Evolutionary conservation across 2,329 filamentous ascomycete genomes (phyloP), one percentile per base, ranked within the genome.

Genomic region (Microdochium bolleyi): DNA sequence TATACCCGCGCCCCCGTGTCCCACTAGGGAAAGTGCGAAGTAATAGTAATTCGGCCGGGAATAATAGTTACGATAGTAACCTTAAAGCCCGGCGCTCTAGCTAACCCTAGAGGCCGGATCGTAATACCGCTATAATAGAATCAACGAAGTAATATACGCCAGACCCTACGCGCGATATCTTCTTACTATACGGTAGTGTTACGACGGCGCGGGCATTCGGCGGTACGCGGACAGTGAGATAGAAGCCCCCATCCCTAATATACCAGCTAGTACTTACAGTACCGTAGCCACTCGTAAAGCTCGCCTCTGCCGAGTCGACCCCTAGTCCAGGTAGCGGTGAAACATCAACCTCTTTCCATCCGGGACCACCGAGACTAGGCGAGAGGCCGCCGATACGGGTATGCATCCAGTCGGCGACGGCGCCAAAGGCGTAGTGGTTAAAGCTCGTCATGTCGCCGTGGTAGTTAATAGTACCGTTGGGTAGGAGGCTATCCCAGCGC

Each of bases 371-470:
- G 1, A 53, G 49, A 10, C 30, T 34, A 8, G 57, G 56, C 3
- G 54, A 57, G 8, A 68, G 56, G 3, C 64, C 65, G 7, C 62
- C 65, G 16, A 68, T 57, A 7, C 58, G 62, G 49, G 58, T 55
- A 51, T 70, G 67, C 44, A 70, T 57, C 67, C 67, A 71, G 27
- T 65, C 59, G 3, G 62, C 68, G 21, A 71, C 66, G n/a, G 62
- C 61, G 4, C 68, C 68, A n/a, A n/a, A n/a, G n/a, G n/a, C n/a
- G n/a, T n/a, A n/a, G n/a, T n/a, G n/a, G n/a, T n/a, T n/a, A n/a
- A 2, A 70, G 14, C 14, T 34, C 0, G 67, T 71, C 70, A 71
- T 70, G 19, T 59, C 53, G 1, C 68, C 63, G n/a, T n/a, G n/a
- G 0, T 64, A 61, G 51, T 71, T 70, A 21, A 70, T 60, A 1